Base-by-base conservation (phyloP, 495 filamentous ascomycete species). In the Penicillium soppii region DNA sequence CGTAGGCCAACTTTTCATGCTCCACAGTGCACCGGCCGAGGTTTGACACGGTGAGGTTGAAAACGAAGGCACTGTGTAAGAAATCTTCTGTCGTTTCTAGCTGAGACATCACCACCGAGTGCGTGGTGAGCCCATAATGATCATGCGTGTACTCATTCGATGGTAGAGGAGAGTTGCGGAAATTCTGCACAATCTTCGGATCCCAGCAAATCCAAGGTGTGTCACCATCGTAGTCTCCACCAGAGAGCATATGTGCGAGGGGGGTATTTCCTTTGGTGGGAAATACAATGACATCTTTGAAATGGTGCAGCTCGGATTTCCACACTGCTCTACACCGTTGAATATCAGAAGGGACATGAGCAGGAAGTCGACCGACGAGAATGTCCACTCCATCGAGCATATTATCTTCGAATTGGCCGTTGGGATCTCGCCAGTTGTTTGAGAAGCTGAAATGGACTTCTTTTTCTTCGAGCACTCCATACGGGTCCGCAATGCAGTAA, bases 211-310 rank as follows among this genome's bases (percentile, higher is more conserved):
- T 73, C 91, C 91, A 94, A 0, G 84, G 88, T 33, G 78, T 86
- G 56, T 98, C 94, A 0, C 94, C 94, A 52, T 97, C 92, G 63
- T 97, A 97, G 67, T 98, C 94, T 7, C 94, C 94, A 12, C 92
- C 94, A 4, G 90, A 94, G 0, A 97, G 75, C 65, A 90, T 89
- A 26, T 84, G 80, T 0, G 91, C 94, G 1, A 95, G 77, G 0
- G 90, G 81, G 17, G 77, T 76, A 9, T 79, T 43, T 0, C 94
- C 92, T 56, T 80, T 81, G 0, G 78, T 77, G 0, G 94, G 77
- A 58, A 98, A 97, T 1, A 97, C 82, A 50, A 96, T 86, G 5
- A 97, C 88, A 62, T 97, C 89, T 52, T 87, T 84, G 16, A 96
- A 76, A n/a, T 84, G 78, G 4, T 82, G 77, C 0, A 98, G 77